These are phyloP conservation scores for Penicillium ochrochloron DNA, from an alignment of 495 filamentous ascomycete genomes.

Conservation along the genomic window DNA sequence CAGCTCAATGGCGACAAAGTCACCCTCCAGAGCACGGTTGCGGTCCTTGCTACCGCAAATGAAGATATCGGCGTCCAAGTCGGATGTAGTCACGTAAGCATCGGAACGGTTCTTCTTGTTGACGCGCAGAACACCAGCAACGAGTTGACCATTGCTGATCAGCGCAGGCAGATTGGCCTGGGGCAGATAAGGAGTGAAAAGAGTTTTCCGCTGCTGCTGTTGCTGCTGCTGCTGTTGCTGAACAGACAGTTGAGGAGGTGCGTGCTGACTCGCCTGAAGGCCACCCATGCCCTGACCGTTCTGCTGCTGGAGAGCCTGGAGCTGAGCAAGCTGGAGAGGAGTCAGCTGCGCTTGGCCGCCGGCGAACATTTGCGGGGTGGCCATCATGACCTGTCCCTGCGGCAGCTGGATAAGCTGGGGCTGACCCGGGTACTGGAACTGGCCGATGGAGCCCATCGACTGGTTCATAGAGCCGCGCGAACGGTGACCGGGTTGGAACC, in stretches of 20 bases:
- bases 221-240: constrained; percentile 70
- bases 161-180: constrained; percentile 93
- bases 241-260: constrained; percentile 61
- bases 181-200: constrained; percentile 97
- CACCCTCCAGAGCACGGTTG: constrained; percentile 93
- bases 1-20: constrained; percentile 92
- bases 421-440: constrained; percentile 91
- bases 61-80: constrained; percentile 98
- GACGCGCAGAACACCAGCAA: constrained; percentile 93
- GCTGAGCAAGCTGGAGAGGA: constrained; percentile 84
- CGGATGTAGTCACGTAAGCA: constrained; percentile 92
- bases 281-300: constrained; percentile 72
- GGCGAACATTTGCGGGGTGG: constrained; percentile 70
- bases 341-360: constrained; percentile 78
- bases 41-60: constrained; percentile 99
- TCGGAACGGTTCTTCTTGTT: constrained; percentile 99
- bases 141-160: constrained; percentile 88
- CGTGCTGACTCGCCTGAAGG: constrained; percentile 77
- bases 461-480: constrained; percentile 82
- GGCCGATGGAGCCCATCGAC: constrained; percentile 81
- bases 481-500: constrained; percentile 93
- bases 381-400: constrained; percentile 78
- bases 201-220: constrained; percentile 94
- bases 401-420: constrained; percentile 88
- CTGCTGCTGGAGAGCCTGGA: constrained; percentile 90